Conservation (phyloP, 352 stramenopile genomes). For the Pythium phragmitis region DNA sequence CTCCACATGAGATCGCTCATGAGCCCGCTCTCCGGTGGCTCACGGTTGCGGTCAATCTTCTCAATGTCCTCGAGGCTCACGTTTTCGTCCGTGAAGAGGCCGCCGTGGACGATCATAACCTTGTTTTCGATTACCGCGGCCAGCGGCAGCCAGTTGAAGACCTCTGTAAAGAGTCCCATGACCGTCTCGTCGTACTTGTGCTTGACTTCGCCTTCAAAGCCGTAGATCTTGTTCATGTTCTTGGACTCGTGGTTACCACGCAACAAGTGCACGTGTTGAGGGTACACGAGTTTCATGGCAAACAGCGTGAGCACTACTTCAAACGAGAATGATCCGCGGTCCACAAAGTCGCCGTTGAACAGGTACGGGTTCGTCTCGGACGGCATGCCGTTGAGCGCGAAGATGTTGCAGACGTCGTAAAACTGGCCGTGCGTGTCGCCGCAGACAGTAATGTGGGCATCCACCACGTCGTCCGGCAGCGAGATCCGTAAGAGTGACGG, state of each 20-base stretch:
- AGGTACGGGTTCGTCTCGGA: slow-evolving; percentile 96
- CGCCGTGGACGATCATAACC: slow-evolving; percentile 97
- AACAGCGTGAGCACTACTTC: slow-evolving; percentile 98
- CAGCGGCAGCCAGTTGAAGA: slow-evolving; percentile 97
- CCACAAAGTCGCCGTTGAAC: slow-evolving; percentile 99
- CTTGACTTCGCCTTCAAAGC: slow-evolving; percentile 99
- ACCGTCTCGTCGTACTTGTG: slow-evolving; percentile 99
- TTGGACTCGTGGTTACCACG: slow-evolving; percentile 99
- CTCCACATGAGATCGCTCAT: slow-evolving; percentile 93
- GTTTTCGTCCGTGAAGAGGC: slow-evolving; percentile 93
- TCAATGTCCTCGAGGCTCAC: slow-evolving; percentile 94
- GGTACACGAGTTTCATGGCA: slow-evolving; percentile 95
- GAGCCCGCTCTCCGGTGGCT: slow-evolving; percentile 93
- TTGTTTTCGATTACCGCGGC: slow-evolving; percentile 92
- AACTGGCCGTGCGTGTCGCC: slow-evolving; percentile 99
- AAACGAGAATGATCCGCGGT: slow-evolving; percentile 98
- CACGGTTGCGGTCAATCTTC: slow-evolving; percentile 94
- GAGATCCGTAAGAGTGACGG: slow-evolving; percentile 90
- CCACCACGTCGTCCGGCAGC: slow-evolving; percentile 43
- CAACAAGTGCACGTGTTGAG: slow-evolving; percentile 92
- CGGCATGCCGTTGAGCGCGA: slow-evolving; percentile 96
- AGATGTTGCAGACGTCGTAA: slow-evolving; percentile 99
- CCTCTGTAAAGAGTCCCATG: slow-evolving; percentile 98
- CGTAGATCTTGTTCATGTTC: slow-evolving; percentile 99
- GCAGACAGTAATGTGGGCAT: slow-evolving; percentile 94